phyloP scores from a whole-genome alignment of 2,329 filamentous ascomycete species.

The Paramyrothecium sp. region DNA sequence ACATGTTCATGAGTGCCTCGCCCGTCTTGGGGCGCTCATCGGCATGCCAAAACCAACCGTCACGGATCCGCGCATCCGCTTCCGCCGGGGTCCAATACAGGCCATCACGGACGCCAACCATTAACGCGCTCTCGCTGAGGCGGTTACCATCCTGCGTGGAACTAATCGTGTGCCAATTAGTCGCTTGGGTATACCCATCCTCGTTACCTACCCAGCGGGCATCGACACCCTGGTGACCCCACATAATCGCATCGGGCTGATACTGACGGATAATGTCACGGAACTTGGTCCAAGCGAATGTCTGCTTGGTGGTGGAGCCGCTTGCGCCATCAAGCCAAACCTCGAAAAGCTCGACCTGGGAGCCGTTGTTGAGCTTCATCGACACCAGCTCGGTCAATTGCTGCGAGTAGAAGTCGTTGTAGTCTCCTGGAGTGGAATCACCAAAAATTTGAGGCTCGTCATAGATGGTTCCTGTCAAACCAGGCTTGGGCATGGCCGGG shows the following conservation, averaged over 20 bases:
- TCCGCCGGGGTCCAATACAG: slow-evolving; percentile 25
- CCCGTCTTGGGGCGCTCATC: slow-evolving; percentile 20
- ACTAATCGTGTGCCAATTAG: slow-evolving; percentile 27
- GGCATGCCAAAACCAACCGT: slow-evolving; percentile 25
- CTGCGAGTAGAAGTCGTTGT: slow-evolving; percentile 27
- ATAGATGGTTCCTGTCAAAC: slow-evolving; percentile 23
- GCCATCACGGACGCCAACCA: slow-evolving; percentile 10
- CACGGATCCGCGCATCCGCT: slow-evolving; percentile 21
- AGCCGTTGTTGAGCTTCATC: slow-evolving; percentile 5
- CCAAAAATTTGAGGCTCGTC: slow-evolving; percentile 32
- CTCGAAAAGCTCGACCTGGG: slow-evolving; percentile 21
- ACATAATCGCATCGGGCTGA: slow-evolving; percentile 25
- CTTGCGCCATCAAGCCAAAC: slow-evolving; percentile 30
- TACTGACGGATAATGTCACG: slow-evolving; percentile 25
- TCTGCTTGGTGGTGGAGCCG: slow-evolving; percentile 25
- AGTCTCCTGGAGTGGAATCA: slow-evolving; percentile 24
- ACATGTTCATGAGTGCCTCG: slow-evolving; percentile 21
- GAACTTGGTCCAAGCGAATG: slow-evolving; percentile 25
- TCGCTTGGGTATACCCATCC: slow-evolving; percentile 20
- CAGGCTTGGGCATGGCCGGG: slow-evolving; percentile 29
- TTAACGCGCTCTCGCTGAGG: slow-evolving; percentile 16
- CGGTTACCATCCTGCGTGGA: slow-evolving; percentile 23
- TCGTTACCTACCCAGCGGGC: slow-evolving; percentile 30
- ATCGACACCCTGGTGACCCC: slow-evolving; percentile 27
- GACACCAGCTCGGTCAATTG: slow-evolving; percentile 24